A percentile compares a stretch with the other conserved stretches of the same genome.
These are phyloP conservation scores for Termitomyces sp. DNA, from an alignment of 768 basidiomycete species.

Conservation along the genomic window DNA sequence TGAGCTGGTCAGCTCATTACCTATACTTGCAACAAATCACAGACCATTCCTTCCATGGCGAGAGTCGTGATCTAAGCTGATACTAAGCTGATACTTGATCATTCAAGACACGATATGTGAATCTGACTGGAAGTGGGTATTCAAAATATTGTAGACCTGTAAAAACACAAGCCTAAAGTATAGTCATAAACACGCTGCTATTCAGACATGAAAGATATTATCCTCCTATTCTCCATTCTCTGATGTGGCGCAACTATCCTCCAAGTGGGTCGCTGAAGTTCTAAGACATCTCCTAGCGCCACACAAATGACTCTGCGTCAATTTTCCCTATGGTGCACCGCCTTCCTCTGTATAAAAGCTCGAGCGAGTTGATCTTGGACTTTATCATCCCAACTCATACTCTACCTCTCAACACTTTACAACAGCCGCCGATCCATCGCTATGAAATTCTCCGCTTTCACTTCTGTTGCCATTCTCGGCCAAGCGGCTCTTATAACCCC, in stretches of 20 bases:
- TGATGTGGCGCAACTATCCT: not conserved
- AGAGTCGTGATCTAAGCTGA: not conserved
- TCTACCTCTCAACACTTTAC: not conserved
- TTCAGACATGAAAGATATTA: no score
- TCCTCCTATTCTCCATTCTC: no score
- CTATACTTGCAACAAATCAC: not conserved
- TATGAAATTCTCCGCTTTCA: not conserved
- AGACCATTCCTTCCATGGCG: not conserved
- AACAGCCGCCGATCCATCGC: not conserved
- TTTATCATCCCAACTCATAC: not conserved
- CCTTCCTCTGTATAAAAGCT: not conserved
- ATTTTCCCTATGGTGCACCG: not conserved
- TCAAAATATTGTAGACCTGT: no score
- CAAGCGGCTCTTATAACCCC: not conserved
- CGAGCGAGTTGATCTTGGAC: not conserved
- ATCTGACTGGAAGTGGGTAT: no score
- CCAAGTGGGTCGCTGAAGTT: not conserved
- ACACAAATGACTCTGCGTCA: no score
- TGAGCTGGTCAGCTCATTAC: no score
- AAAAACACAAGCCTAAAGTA: no score
- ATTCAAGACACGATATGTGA: not conserved
- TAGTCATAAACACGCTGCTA: no score
- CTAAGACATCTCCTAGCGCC: not conserved
- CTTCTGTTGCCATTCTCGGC: not conserved
- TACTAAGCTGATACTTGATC: not conserved